phyloP scores from a whole-genome alignment of 441 rosid genomes.

The Erodium texanum region DNA sequence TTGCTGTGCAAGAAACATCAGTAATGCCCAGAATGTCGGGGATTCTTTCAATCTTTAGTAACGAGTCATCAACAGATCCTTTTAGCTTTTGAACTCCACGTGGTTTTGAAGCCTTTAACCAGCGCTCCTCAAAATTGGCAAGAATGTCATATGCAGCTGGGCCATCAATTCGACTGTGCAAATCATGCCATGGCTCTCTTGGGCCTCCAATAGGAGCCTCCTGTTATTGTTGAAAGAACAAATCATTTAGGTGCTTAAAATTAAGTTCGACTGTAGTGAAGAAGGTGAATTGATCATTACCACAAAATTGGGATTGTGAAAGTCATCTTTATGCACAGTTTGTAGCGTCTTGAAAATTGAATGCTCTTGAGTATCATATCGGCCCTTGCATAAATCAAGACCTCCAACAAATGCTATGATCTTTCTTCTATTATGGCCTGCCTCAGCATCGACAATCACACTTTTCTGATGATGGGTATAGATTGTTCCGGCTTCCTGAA shows the following conservation, averaged over 20 bases:
- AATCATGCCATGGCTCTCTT: constrained; percentile 95
- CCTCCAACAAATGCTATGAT: constrained; percentile 93
- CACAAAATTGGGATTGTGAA: constrained; percentile 80
- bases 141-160: constrained; percentile 95
- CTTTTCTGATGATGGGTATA: constrained; percentile 96
- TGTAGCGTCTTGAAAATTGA: constrained; percentile 59
- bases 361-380: constrained; percentile 88
- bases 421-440: constrained; percentile 62
- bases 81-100: constrained; percentile 51
- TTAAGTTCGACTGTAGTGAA: neutral
- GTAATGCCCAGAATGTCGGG: constrained; percentile 60
- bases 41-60: constrained; percentile 73
- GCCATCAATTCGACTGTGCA: constrained; percentile 84
- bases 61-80: constrained; percentile 61
- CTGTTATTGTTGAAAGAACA: constrained; percentile 22
- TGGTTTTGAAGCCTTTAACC: constrained; percentile 79
- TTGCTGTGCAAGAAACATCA: constrained; percentile 36
- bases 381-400: constrained; percentile 91
- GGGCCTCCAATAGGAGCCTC: constrained; percentile 56
- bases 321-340: constrained; percentile 74
- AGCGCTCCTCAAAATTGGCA: constrained; percentile 87
- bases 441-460: constrained; percentile 90
- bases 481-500: constrained; percentile 88
- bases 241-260: neutral
- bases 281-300: constrained; percentile 31